Percentiles rank a stretch among this genome's conserved stretches.
phyloP scores from a whole-genome alignment of 257 asterid species.

The Craterostigma plantagineum region DNA sequence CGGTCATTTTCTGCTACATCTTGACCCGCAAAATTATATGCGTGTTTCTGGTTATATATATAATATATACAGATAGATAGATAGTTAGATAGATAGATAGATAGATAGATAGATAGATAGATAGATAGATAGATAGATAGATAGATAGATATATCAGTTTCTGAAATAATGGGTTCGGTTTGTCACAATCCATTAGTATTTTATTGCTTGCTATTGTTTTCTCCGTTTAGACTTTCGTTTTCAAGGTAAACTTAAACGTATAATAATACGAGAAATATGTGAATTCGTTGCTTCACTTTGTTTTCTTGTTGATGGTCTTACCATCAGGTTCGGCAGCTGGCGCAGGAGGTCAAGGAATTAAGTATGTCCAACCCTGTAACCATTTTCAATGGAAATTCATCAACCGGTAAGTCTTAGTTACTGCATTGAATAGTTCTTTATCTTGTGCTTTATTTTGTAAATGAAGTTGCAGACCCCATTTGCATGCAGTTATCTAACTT shows the following conservation, averaged over 20 bases:
- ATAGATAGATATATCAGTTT: too few species aligned
- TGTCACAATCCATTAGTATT: too few species aligned
- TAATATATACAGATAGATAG: too few species aligned
- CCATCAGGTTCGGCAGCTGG: slow-evolving; percentile 62
- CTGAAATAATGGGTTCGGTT: too few species aligned
- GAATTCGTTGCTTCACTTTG: slow-evolving; percentile 8
- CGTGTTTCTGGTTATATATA: too few species aligned
- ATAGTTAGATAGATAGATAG: too few species aligned
- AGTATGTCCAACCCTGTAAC: slow-evolving; percentile 56
- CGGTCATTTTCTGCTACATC: too few species aligned
- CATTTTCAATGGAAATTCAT: slow-evolving; percentile 45
- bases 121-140: too few species aligned
- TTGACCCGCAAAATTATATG: too few species aligned
- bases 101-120: too few species aligned
- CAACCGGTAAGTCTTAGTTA: slow-evolving; percentile 30
- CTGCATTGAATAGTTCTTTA: neutral
- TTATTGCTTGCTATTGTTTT: too few species aligned
- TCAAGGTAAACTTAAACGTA: neutral
- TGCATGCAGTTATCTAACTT: neutral
- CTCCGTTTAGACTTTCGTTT: too few species aligned
- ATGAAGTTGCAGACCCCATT: slow-evolving; percentile 4
- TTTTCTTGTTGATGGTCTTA: slow-evolving; percentile 12
- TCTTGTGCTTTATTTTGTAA: slow-evolving; percentile 5
- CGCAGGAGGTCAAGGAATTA: slow-evolving; percentile 61
- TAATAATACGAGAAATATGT: slow-evolving; percentile 2